phyloP scores from a whole-genome alignment of 2,329 filamentous ascomycete species.

The Sporothrix sp. region DNA sequence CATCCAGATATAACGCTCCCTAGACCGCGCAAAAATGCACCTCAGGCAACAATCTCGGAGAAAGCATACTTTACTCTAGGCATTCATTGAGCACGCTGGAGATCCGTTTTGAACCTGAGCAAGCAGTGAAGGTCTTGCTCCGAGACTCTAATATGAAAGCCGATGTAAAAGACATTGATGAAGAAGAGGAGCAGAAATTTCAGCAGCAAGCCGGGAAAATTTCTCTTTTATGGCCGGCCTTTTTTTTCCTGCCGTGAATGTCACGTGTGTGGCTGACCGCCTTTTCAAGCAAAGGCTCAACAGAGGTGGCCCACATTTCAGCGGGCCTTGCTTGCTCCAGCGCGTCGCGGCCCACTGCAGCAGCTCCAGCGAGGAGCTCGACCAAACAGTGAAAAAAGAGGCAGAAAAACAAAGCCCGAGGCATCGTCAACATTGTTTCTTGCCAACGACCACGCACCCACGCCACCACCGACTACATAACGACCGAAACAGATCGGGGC shows the following conservation, averaged over 20 bases:
- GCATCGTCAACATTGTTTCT: neutral
- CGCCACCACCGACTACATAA: neutral
- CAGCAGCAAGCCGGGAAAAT: conserved; percentile 18
- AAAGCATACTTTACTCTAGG: conserved; percentile 71
- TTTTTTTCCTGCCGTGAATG: conserved; percentile 1
- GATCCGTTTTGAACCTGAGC: conserved; percentile 76
- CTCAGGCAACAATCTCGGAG: conserved; percentile 61
- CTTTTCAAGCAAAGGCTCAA: no score
- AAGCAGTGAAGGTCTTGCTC: conserved; percentile 84
- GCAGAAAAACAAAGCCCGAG: neutral
- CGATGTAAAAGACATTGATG: conserved; percentile 58
- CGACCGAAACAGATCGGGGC: neutral
- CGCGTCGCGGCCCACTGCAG: conserved; percentile 6
- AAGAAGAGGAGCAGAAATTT: conserved; percentile 36
- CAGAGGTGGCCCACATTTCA: no score
- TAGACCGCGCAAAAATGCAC: conserved; percentile 25
- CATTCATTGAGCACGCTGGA: conserved; percentile 93
- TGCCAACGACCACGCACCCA: neutral
- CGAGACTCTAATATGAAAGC: conserved; percentile 99
- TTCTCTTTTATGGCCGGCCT: conserved; percentile 6
- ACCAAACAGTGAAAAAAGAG: neutral
- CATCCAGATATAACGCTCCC: conserved; percentile 30
- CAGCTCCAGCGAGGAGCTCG: conserved; percentile 1
- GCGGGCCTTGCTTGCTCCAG: neutral
- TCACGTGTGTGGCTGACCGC: conserved; percentile 11